Conservation (phyloP, 1,284 basidiomycete genomes). For the Ganoderma lingzhi region DNA sequence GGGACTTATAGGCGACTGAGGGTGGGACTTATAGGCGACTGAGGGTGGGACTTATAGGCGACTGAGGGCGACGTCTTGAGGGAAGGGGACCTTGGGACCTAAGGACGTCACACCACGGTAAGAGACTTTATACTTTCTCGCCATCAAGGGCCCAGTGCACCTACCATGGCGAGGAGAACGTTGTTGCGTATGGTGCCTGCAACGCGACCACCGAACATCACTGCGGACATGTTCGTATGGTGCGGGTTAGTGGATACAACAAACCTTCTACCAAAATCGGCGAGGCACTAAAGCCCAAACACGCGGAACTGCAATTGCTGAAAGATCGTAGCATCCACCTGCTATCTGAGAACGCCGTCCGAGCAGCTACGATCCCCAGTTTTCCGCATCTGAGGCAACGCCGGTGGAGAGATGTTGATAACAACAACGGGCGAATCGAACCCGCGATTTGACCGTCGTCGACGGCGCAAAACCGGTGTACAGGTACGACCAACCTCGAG, state of each 20-base stretch:
- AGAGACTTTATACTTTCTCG: neutral
- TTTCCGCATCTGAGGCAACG: neutral
- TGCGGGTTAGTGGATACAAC: neutral
- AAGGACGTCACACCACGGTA: neutral
- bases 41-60: neutral
- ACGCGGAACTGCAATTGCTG: neutral
- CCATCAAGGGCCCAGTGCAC: neutral
- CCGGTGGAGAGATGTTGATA: neutral
- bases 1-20: neutral
- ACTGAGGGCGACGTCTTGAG: neutral
- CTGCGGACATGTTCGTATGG: neutral
- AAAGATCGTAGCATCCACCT: neutral
- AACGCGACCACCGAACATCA: neutral
- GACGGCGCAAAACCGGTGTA: neutral
- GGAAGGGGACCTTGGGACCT: constrained; percentile 1
- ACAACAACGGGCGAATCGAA: neutral
- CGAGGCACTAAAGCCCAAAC: neutral
- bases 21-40: too few species aligned
- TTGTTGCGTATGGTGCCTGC: neutral
- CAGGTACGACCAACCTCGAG: neutral
- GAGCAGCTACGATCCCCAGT: neutral
- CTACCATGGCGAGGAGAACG: neutral
- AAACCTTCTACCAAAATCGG: neutral
- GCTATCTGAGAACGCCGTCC: neutral
- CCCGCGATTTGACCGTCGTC: neutral